Evolutionary conservation across 495 filamentous ascomycete genomes (phyloP), one percentile per base, ranked within the genome.

Genomic region (Neurospora sp.): DNA sequence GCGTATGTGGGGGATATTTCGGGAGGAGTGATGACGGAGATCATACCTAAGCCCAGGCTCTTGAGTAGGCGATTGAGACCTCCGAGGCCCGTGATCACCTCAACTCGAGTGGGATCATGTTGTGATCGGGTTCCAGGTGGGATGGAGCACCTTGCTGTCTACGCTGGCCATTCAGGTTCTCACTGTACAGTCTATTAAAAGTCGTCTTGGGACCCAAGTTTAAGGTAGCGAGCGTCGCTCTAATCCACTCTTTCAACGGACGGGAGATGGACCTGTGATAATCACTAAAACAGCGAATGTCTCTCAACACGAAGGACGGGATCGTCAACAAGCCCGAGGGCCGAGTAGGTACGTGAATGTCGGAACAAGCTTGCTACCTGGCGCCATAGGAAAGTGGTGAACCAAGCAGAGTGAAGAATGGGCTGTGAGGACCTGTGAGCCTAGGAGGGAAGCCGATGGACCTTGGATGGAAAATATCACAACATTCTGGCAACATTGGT

Each of bases 401-500:
- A 59, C 47, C 47, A 59, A 59, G 22, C 47, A 61, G 22, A 61
- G 22, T 61, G 22, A 61, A 61, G 22, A 31, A 31, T 61, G 53
- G 27, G 53, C 53, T 35, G 27, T 35, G 53, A 31, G 27, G 22
- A 12, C 53, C 53, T 61, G 53, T 61, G 53, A 61, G 3, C 35
- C 12, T 0, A 35, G 22, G 53, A 65, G 69, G 42, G 40, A 47
- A 47, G 69, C 69, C 40, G 69, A 35, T 71, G 42, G 70, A 22
- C 27, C 44, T 68, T 45, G 20, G 12, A 59, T 71, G 42, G 68
- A 70, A 69, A 77, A 80, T 77, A 80, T 79, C 72, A 74, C 79
- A 77, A 76, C 78, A 80, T 79, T 79, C 79, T 80, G 27, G 75
- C 76, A 78, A 77, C 76, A 79, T 77, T 37, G 14, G 39, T 39